Conservation (phyloP, 169 alveolate species). For the Besnoitia besnoiti region DNA sequence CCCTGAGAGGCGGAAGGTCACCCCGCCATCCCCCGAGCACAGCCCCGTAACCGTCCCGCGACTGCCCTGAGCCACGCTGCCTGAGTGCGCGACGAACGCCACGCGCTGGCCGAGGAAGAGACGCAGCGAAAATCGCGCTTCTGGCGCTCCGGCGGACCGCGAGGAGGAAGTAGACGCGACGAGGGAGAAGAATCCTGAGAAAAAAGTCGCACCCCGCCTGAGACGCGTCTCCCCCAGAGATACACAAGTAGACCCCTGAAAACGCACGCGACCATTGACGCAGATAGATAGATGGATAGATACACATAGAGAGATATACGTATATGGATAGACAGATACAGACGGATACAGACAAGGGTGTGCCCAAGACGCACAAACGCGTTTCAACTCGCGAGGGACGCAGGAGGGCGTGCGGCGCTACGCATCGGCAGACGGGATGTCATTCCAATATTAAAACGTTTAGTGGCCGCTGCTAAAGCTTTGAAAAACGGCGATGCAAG, state of each 20-base stretch:
- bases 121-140: neutral
- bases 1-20: neutral
- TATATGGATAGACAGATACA: no score
- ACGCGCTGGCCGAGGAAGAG: slow-evolving; percentile 15
- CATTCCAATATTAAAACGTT: no score
- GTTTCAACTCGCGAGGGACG: no score
- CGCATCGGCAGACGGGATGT: no score
- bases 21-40: neutral
- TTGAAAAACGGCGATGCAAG: no score
- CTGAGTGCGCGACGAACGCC: neutral
- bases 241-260: no score
- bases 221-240: neutral
- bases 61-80: slow-evolving; percentile 2
- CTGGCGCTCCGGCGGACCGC: neutral
- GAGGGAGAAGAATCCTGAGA: neutral
- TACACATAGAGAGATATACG: neutral
- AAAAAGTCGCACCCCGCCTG: neutral
- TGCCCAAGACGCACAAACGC: no score
- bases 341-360: no score
- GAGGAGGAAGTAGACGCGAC: neutral
- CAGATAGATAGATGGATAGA: neutral
- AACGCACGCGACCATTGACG: no score
- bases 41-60: neutral
- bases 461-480: no score
- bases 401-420: no score